Base-by-base conservation (phyloP, 768 basidiomycete genomes). In the Lentinula boryana region DNA sequence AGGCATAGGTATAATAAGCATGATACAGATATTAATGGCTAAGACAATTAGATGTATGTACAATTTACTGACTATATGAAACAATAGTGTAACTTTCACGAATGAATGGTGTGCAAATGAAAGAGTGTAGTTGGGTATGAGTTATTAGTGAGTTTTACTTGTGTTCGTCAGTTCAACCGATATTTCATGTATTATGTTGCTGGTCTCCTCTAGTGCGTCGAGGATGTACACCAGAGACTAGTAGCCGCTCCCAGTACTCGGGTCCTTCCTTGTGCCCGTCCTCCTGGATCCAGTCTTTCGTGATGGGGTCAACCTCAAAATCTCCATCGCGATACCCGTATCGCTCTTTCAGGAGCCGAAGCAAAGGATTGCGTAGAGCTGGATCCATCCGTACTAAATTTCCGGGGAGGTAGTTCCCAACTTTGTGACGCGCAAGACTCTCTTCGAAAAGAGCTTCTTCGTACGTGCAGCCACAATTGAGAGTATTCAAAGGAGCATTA, bases 331-430 rank as follows among this genome's bases (percentile, higher is more conserved):
- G 81, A 72, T 94, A 94, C 31, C 80, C 82, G 68, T 90, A 94
- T 43, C 91, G 82, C 64, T 81, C 68, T 70, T 91, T 78, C 35
- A 94, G 75, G 35, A 94, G 75, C 71, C 78, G 82, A 62, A 93
- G 78, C 49, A 93, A 80, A 32, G 91, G 89, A 63, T 93, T 93
- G 43, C 91, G 83, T 61, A 94, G 75, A 38, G 88, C 90, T 9
- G 91, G 91, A 67, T 94, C 91, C 91, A 94, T 93, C 68, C 91
- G 86, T 54, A 93, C 91, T 60, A 72, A 86, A 70, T 93, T 92
- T 56, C 91, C 92, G 0, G 91, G 92, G 63, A 84, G 84, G 67
- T 93, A 93, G 69, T 87, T 86, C 27, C 91, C 91, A 15, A 94
- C 89, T 4, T 78, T 80, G 62, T 93, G 90, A 21, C 90, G 84